Evolutionary conservation across 2,329 filamentous ascomycete genomes (phyloP).

Genomic region (Aspergillus quadrilineatus): DNA sequence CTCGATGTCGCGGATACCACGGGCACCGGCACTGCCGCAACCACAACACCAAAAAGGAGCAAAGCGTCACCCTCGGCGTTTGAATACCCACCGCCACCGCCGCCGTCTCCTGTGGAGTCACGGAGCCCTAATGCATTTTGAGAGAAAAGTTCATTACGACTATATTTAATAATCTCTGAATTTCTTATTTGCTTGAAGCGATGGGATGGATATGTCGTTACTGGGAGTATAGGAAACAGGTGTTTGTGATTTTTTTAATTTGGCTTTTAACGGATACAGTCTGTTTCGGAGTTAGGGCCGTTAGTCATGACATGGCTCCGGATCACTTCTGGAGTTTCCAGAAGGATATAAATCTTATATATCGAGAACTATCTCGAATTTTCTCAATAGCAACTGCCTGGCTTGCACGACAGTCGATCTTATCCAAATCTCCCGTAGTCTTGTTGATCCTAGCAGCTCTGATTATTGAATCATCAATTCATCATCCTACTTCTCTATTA

Average conservation of each 20-base stretch:
- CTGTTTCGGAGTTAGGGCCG: not conserved
- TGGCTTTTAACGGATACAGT: not conserved
- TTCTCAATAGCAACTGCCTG: no score
- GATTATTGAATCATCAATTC: no score
- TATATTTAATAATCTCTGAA: not conserved
- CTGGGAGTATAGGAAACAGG: not conserved
- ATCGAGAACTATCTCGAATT: no score
- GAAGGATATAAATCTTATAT: no score
- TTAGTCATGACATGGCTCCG: not conserved
- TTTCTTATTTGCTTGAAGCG: not conserved
- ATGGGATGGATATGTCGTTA: not conserved
- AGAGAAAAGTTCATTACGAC: not conserved
- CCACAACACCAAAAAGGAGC: not conserved
- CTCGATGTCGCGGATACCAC: conserved; percentile 25
- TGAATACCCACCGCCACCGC: conserved; percentile 31
- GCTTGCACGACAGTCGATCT: no score
- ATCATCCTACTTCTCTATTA: no score
- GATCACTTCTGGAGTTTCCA: not conserved
- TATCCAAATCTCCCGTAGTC: no score
- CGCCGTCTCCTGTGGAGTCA: conserved; percentile 32
- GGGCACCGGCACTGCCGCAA: not conserved
- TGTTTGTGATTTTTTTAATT: not conserved
- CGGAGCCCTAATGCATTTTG: conserved; percentile 12
- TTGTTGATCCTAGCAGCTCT: no score
- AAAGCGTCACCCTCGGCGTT: not conserved